These are phyloP conservation scores for Aulographum hederae DNA, from an alignment of 2,329 filamentous ascomycete genomes.

Conservation along the genomic window DNA sequence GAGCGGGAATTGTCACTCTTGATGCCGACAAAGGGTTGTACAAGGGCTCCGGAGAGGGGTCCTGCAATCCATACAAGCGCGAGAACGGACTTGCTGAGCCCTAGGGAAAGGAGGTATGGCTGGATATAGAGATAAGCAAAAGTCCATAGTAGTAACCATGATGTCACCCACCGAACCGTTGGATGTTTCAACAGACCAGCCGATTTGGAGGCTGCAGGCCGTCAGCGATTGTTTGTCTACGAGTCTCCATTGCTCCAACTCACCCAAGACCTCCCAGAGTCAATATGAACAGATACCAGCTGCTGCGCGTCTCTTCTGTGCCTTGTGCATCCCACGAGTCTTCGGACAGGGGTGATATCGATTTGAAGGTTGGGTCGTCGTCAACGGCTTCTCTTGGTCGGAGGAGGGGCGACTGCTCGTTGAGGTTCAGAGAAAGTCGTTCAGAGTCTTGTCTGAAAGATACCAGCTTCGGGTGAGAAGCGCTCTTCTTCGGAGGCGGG, in stretches of 20 bases:
- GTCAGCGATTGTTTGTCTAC: conserved; percentile 4
- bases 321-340: conserved; percentile 25
- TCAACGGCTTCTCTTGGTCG: conserved; percentile 11
- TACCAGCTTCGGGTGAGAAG: too few species aligned
- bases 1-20: conserved; percentile 31
- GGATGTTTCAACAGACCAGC: conserved; percentile 88
- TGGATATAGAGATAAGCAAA: conserved; percentile 8
- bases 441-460: too few species aligned
- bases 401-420: conserved; percentile 17
- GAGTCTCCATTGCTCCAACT: conserved; percentile 9
- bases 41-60: conserved; percentile 31
- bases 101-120: conserved; percentile 34
- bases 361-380: conserved; percentile 10
- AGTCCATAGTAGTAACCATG: background rate
- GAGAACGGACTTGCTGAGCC: conserved; percentile 31
- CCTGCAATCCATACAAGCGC: conserved; percentile 38
- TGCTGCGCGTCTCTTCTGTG: conserved; percentile 52
- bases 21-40: conserved; percentile 35
- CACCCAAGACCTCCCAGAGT: conserved; percentile 68
- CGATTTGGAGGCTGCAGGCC: conserved; percentile 56
- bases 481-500: too few species aligned
- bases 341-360: conserved; percentile 10
- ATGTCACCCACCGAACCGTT: conserved; percentile 54
- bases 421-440: too few species aligned
- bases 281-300: conserved; percentile 70